Evolutionary conservation across 2,329 filamentous ascomycete genomes (phyloP).

Genomic region (Diplocarpon mali): DNA sequence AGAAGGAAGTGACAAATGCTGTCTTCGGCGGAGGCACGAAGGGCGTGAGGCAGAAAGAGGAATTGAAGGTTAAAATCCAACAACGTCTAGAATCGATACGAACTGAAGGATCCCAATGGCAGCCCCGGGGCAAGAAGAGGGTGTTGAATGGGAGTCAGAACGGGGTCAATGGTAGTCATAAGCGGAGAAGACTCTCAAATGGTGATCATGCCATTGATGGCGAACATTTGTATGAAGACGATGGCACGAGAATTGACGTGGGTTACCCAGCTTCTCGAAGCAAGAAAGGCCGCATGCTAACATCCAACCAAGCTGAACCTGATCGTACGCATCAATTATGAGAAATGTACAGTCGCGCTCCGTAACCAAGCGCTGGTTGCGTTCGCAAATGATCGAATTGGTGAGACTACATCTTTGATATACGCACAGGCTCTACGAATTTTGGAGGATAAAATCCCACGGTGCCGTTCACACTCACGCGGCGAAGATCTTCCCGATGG

Average conservation of each 20-base stretch:
- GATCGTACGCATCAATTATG: constrained; percentile 70
- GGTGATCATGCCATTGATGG: constrained; percentile 33
- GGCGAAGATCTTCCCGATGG: constrained; percentile 28
- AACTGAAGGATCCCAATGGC: constrained; percentile 26
- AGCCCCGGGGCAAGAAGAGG: constrained; percentile 20
- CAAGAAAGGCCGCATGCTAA: constrained; percentile 18
- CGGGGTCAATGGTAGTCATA: constrained; percentile 27
- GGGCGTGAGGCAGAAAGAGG: constrained; percentile 54
- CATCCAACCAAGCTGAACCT: constrained; percentile 47
- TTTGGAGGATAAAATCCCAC: constrained; percentile 56
- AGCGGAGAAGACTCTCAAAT: constrained; percentile 45
- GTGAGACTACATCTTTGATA: constrained; percentile 63
- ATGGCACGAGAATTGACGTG: constrained; percentile 39
- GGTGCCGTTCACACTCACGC: constrained; percentile 51
- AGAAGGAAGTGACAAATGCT: constrained; percentile 47
- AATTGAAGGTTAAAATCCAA: constrained; percentile 46
- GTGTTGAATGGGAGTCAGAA: constrained; percentile 27
- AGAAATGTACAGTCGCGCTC: constrained; percentile 72
- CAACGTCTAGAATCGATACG: constrained; percentile 42
- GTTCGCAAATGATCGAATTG: constrained; percentile 60
- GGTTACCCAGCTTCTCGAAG: constrained; percentile 24
- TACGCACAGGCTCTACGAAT: constrained; percentile 64
- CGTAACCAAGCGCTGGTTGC: constrained; percentile 67
- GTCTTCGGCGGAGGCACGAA: constrained; percentile 42
- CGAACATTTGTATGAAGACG: constrained; percentile 30